Evolutionary conservation across 2,329 filamentous ascomycete genomes (phyloP), one percentile per base, ranked within the genome.

Genomic region (Hypoxylon sp.): DNA sequence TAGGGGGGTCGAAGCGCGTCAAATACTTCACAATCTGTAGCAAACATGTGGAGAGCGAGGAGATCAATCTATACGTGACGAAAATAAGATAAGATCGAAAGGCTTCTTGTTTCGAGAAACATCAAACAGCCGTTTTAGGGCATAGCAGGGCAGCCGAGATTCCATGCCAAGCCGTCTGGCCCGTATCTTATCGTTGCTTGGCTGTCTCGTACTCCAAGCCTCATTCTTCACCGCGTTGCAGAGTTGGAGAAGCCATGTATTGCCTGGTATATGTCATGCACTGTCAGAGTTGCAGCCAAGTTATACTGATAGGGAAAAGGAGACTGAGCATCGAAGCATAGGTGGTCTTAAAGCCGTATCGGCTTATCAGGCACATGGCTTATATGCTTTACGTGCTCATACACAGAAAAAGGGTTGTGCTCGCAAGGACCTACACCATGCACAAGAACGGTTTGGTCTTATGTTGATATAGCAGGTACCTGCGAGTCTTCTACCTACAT

Each of bases 1-100:
- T 17, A 19, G 52, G 65, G 57, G 15, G 32, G 60, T 32, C 48
- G 55, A 68, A 65, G 65, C 65, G 65, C 55, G 60, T 53, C 32
- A 32, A 52, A 60, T 60, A 56, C 31, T 17, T 32, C 10, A 10
- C 42, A 44, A 44, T 21, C 46, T 47, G 47, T 32, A 44, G 44
- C 32, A 56, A 51, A 51, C 60, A 56, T 46, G 42, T 48, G 46
- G 39, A 39, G 27, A 47, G 17, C 4, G 17, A 37, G 13, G 10
- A 37, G n/a, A 39, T 44, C 15, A 15, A 19, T 44, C n/a, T 44
- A 21, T 50, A 29, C 21, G 29, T 2, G n/a, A n/a, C n/a, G 29
- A n/a, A 15, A 29, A 13, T 37, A 55, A 31, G 35, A 27, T 17
- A 19, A 27, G 31, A 17, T 19, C 47, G 42, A 39, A 61, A 35